A percentile compares a stretch with the other conserved stretches of the same genome.
These are phyloP conservation scores for Tylopilus sp. DNA, from an alignment of 1,284 basidiomycete genomes.

Conservation along the genomic window DNA sequence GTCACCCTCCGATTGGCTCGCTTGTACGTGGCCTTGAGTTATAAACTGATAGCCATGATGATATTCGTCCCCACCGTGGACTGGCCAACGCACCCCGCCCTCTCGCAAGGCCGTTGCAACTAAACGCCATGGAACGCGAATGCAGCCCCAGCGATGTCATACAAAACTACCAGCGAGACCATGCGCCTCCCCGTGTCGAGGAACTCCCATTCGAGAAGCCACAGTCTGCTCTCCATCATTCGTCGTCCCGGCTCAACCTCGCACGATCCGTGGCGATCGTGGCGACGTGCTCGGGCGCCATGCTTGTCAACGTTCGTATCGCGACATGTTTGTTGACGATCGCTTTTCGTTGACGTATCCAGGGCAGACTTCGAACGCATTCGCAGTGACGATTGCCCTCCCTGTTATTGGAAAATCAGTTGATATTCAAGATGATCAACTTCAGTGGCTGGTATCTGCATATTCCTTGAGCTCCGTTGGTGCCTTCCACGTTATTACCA, in stretches of 20 bases:
- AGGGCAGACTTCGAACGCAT: constrained; percentile 41
- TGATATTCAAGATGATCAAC: constrained; percentile 42
- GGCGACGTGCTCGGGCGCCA: constrained; percentile 46
- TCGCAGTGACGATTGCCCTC: constrained; percentile 53
- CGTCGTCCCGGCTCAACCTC: constrained; percentile 19
- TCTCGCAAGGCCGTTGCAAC: neutral
- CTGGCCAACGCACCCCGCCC: neutral
- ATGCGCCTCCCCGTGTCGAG: neutral
- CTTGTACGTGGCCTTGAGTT: neutral
- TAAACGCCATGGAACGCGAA: constrained; percentile 10
- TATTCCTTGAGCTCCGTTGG: constrained; percentile 49
- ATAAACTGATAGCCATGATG: neutral
- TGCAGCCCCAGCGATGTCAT: constrained; percentile 7
- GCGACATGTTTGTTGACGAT: neutral
- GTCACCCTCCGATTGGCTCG: too few species aligned
- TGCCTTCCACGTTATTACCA: too few species aligned
- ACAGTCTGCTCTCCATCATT: neutral
- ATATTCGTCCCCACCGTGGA: neutral
- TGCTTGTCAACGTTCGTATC: constrained; percentile 52
- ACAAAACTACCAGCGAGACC: constrained; percentile 12
- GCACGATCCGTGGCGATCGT: constrained; percentile 43
- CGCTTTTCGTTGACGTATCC: too few species aligned
- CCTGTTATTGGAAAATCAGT: constrained; percentile 58
- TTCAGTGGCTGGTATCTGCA: constrained; percentile 65
- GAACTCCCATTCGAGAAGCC: constrained; percentile 16